Evolutionary conservation across 768 basidiomycete species (phyloP).

Genomic region (Psilocybe cyanescens): DNA sequence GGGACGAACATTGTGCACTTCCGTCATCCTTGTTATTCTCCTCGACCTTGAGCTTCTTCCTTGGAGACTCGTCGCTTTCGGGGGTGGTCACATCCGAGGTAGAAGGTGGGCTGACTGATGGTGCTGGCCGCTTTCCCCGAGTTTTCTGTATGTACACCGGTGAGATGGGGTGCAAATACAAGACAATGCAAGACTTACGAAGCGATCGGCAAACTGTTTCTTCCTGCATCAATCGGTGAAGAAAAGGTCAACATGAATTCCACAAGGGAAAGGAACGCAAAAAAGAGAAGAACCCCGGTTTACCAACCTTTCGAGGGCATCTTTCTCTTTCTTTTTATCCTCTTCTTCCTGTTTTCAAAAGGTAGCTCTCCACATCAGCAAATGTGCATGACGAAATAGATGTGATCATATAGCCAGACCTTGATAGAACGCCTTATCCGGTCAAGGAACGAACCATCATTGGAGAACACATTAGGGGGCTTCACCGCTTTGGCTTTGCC

Average conservation of each 20-base stretch:
- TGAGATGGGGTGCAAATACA: not conserved
- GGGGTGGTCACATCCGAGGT: constrained; percentile 8
- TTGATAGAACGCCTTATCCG: constrained; percentile 61
- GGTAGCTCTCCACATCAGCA: constrained; percentile 9
- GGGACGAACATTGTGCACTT: constrained; percentile 19
- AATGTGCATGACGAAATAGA: not conserved
- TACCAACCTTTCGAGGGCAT: constrained; percentile 51
- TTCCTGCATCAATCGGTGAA: constrained; percentile 44
- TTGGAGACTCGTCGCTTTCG: constrained; percentile 15
- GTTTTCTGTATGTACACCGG: constrained; percentile 44
- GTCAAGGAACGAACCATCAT: constrained; percentile 72
- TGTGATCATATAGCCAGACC: constrained; percentile 35
- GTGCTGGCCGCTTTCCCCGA: constrained; percentile 58
- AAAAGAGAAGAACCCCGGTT: constrained; percentile 3
- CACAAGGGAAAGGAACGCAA: not conserved
- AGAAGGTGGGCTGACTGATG: constrained; percentile 32
- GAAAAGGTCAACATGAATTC: constrained; percentile 4
- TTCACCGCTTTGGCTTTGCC: constrained; percentile 8
- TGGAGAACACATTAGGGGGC: constrained; percentile 61
- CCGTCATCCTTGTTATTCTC: constrained; percentile 8
- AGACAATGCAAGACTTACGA: constrained; percentile 44
- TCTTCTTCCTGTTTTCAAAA: constrained; percentile 53
- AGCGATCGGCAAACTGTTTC: constrained; percentile 60
- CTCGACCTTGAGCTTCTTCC: constrained; percentile 21
- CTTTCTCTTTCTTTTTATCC: constrained; percentile 57